Base-by-base conservation (phyloP, 2,329 filamentous ascomycete genomes). In the Epichloe festucae region DNA sequence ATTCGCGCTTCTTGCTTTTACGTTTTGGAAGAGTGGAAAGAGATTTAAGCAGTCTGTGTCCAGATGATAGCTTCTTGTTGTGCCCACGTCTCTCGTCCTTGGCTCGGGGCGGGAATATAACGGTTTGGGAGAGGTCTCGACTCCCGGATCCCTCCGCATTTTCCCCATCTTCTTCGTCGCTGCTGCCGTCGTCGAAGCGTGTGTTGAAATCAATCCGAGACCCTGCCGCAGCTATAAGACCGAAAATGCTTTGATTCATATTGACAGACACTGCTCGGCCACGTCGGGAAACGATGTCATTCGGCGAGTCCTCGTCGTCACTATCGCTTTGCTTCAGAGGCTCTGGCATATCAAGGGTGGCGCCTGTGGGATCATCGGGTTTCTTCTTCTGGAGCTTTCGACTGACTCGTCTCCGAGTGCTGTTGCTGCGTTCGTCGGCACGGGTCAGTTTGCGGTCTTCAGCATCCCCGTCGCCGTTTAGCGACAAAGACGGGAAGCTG, bases 241-340 rank as follows among this genome's bases (percentile, higher is more conserved):
- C 89, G 66, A 96, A 95, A 51, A 97, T 84, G 57, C 88, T 94
- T 73, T 95, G 90, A 67, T 95, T 93, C 82, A 95, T 88, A 62
- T 89, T 88, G 68, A 80, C 73, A 53, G 77, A 75, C 65, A 77
- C 72, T 56, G 74, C 70, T 14, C 71, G 67, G 39, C 68, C 70
- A 52, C 73, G 70, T 8, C 60, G 64, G 2, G 72, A 67, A 4
- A 67, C 57, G 43, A 74, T 67, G 39, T 76, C 73, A 39, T 52
- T 53, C 27, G 52, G 55, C 6, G 54, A 53, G 58, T 78, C 73
- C 45, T 77, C 74, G 35, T 64, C 68, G n/a, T 69, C 69, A 53
- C 77, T 70, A 52, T 74, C 75, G 55, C 68, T 72, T 43, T 74
- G 70, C 60, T 70, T 73, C 39, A 81, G 64, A 17, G 71, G 73